Base-by-base conservation (phyloP, 805 yeast species). In the Alloascoidea hylecoeti region DNA sequence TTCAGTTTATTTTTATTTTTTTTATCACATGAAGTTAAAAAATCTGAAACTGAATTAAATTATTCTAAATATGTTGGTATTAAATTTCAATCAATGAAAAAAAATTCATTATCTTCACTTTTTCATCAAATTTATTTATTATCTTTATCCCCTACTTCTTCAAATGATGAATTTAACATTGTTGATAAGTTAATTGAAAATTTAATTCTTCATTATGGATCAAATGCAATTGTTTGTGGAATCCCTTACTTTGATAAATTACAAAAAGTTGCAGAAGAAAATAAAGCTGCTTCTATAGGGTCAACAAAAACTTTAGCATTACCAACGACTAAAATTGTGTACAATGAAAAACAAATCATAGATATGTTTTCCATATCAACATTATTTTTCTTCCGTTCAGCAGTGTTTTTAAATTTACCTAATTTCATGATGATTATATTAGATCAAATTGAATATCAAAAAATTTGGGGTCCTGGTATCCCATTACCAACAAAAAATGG, bases 11-110 rank as follows among this genome's bases (percentile, higher is more conserved):
- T 23, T 9, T n/a, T 23, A 9, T 9, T 23, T n/a, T 23, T 23
- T n/a, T n/a, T 23, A 23, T 9, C 9, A 23, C 13, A 23, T n/a
- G 30, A 23, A 23, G 30, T 23, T 9, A 9, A 9, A 23, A 23
- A 23, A 23, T 23, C 30, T n/a, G 30, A 23, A n/a, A 23, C n/a
- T n/a, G n/a, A 23, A n/a, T n/a, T 23, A n/a, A 23, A 23, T 23
- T 23, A 9, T 23, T 9, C 13, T 23, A 9, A n/a, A 9, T 23
- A 23, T 23, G 30, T 23, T 23, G 30, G 30, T 9, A n/a, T n/a
- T n/a, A 23, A 23, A n/a, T 9, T 9, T 9, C 30, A 23, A 9
- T 23, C 30, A 9, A 23, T n/a, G n/a, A 23, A n/a, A 23, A 9
- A 9, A 9, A 23, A 23, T 23, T 23, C 30, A 9, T 23, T 23